A percentile compares a stretch with the other conserved stretches of the same genome.
Evolutionary conservation across 495 filamentous ascomycete genomes (phyloP).

Genomic region (Bacidia rubella): DNA sequence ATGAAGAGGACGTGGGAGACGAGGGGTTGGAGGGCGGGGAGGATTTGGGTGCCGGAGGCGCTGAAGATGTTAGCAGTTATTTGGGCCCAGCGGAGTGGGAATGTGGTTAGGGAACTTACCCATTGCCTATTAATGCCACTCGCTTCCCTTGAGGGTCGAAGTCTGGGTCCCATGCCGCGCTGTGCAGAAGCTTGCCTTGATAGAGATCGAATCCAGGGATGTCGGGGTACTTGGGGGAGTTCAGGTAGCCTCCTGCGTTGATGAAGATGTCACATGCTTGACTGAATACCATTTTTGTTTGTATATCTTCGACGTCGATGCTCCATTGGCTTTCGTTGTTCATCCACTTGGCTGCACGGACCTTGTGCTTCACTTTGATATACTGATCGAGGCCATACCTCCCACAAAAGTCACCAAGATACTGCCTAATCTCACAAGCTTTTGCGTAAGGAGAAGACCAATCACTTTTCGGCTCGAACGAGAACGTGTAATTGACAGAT

Average conservation of each 20-base stretch:
- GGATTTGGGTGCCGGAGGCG: conserved; percentile 39
- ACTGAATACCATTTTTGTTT: conserved; percentile 21
- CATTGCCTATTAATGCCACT: conserved; percentile 42
- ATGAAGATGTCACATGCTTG: conserved; percentile 44
- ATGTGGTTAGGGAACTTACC: conserved; percentile 30
- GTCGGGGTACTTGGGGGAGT: conserved; percentile 41
- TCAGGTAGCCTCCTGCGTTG: conserved; percentile 42
- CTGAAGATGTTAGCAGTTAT: neutral
- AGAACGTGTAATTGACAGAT: conserved; percentile 36
- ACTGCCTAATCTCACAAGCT: conserved; percentile 43
- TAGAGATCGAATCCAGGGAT: conserved; percentile 41
- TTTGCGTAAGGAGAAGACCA: conserved; percentile 47
- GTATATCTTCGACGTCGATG: conserved; percentile 33
- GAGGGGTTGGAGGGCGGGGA: conserved; percentile 44
- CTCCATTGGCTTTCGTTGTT: conserved; percentile 33
- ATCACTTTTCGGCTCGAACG: conserved; percentile 38
- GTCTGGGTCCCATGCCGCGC: conserved; percentile 37
- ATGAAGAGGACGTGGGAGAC: conserved; percentile 36
- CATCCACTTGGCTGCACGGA: conserved; percentile 29
- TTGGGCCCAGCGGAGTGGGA: conserved; percentile 6
- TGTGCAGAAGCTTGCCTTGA: conserved; percentile 41
- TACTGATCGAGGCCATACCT: conserved; percentile 32
- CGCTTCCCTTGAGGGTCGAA: conserved; percentile 31
- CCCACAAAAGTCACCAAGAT: conserved; percentile 33
- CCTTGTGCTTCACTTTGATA: conserved; percentile 28